phyloP scores from a whole-genome alignment of 495 filamentous ascomycete genomes.

The Hypoxylon perforatum region DNA sequence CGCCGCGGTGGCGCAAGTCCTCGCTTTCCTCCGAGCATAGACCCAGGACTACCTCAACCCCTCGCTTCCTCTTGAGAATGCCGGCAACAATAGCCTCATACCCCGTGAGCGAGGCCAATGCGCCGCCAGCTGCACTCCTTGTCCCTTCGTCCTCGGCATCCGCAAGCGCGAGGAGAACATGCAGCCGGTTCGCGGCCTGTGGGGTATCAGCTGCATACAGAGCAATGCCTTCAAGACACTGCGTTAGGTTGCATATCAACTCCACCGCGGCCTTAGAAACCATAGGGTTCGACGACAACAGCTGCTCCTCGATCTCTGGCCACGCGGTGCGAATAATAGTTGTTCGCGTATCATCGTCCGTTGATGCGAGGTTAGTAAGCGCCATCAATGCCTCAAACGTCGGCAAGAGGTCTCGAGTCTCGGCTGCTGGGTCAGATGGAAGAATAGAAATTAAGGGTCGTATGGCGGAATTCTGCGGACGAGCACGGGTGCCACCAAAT shows the following conservation, averaged over 20 bases:
- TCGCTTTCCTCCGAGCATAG: conserved; percentile 81
- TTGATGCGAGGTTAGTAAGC: conserved; percentile 90
- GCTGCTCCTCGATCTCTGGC: conserved; percentile 79
- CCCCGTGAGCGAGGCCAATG: conserved; percentile 82
- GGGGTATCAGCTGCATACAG: conserved; percentile 78
- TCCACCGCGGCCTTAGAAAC: conserved; percentile 88
- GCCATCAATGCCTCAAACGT: conserved; percentile 91
- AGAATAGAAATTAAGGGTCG: conserved; percentile 81
- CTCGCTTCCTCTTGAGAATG: conserved; percentile 74
- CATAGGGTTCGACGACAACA: conserved; percentile 78
- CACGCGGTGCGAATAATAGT: conserved; percentile 78
- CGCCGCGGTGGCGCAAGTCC: conserved; percentile 79
- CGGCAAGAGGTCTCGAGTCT: conserved; percentile 83
- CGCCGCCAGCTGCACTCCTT: conserved; percentile 85
- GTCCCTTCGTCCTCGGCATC: conserved; percentile 86
- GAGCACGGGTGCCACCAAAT: conserved; percentile 79
- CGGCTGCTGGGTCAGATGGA: conserved; percentile 64
- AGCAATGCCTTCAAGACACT: conserved; percentile 75
- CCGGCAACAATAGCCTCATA: conserved; percentile 77
- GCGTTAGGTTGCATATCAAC: conserved; percentile 91
- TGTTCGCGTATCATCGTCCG: conserved; percentile 73
- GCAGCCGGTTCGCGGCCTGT: conserved; percentile 75
- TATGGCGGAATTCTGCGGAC: conserved; percentile 79
- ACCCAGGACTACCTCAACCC: conserved; percentile 74
- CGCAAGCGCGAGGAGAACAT: conserved; percentile 85